Percentiles rank a stretch among this genome's conserved stretches.
Conservation (phyloP, 176 grass and related monocot species). For the Otatea glauca region DNA sequence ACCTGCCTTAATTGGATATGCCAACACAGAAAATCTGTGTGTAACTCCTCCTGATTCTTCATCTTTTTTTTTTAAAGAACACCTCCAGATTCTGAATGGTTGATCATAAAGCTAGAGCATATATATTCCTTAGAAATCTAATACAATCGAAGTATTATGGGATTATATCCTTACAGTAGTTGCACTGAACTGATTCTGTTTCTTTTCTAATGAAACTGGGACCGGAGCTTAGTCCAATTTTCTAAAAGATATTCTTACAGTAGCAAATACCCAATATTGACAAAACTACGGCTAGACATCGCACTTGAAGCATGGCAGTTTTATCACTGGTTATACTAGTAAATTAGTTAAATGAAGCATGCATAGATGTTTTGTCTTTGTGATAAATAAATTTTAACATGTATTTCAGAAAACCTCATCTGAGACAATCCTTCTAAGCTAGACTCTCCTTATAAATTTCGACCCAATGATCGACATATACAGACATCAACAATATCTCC, state of each 20-base stretch:
- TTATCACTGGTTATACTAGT: background rate
- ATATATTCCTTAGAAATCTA: background rate
- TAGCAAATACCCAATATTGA: background rate
- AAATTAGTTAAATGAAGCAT: background rate
- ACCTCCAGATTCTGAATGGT: background rate
- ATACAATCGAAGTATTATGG: background rate
- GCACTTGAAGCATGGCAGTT: background rate
- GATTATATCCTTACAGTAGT: background rate
- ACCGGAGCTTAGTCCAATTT: background rate
- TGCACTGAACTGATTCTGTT: background rate
- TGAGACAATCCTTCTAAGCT: background rate
- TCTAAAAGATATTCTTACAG: background rate
- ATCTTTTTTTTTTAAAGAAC: background rate
- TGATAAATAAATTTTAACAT: background rate
- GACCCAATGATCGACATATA: background rate
- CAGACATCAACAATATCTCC: background rate
- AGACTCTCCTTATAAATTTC: conserved; percentile 5
- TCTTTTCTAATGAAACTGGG: background rate
- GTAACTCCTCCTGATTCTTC: background rate
- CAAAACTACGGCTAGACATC: background rate
- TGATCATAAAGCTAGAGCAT: background rate
- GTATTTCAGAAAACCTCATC: background rate
- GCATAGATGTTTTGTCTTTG: background rate
- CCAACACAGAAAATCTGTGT: background rate
- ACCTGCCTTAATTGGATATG: conserved; percentile 1